Conservation (phyloP, 108 stramenopile genomes). For the Hondaea fermentalgiana region DNA sequence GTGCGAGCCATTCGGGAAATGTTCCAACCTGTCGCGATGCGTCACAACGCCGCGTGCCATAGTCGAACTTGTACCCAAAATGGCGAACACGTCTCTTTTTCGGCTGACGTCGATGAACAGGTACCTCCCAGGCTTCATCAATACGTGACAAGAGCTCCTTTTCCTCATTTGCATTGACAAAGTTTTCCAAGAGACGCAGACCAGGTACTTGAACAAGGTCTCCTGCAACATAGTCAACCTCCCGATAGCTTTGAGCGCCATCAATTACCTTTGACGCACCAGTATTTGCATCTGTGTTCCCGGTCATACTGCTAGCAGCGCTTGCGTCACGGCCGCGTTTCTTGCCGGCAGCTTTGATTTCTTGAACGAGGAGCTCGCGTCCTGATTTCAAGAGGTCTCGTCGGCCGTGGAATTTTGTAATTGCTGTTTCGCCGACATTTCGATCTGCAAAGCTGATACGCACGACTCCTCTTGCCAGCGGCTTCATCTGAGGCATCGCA, state of each 20-base stretch:
- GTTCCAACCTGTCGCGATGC: neutral
- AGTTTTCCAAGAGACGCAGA: neutral
- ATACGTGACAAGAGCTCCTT: neutral
- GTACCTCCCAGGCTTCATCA: neutral
- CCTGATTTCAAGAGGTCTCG: too few species aligned
- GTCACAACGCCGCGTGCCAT: neutral
- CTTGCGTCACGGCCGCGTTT: too few species aligned
- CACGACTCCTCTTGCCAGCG: neutral
- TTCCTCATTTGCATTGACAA: neutral
- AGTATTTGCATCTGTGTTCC: too few species aligned
- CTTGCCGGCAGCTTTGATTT: too few species aligned
- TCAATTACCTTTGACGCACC: neutral
- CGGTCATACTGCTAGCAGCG: too few species aligned
- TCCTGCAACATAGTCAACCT: neutral
- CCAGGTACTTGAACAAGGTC: neutral
- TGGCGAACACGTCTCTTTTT: neutral
- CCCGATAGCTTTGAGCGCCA: neutral
- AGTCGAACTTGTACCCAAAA: slow-evolving; percentile 8
- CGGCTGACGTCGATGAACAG: neutral
- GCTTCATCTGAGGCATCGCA: neutral
- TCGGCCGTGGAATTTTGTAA: neutral
- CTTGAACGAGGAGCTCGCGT: too few species aligned
- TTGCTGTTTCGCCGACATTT: neutral
- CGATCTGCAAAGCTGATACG: neutral
- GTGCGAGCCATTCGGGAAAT: neutral